phyloP scores from a whole-genome alignment of 306 rosid species.

The Glycine tomentella region DNA sequence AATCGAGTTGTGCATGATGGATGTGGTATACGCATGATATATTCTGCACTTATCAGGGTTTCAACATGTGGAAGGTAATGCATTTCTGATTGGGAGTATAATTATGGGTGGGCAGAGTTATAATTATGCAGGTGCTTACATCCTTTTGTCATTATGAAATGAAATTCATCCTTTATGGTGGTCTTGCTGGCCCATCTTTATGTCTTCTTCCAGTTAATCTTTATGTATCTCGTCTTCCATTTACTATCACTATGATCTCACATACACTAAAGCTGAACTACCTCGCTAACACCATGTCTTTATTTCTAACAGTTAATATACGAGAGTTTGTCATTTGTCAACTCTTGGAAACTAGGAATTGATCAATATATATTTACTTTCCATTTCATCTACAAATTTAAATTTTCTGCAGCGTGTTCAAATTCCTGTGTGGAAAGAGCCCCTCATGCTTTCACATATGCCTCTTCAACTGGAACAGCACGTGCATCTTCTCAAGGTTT shows the following conservation, averaged over 20 bases:
- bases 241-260: neutral
- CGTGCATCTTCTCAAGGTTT: constrained; percentile 85
- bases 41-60: no score
- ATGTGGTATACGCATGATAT: no score
- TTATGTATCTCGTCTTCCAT: neutral
- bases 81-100: no score
- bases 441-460: constrained; percentile 80
- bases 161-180: neutral
- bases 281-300: neutral
- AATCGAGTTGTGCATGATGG: no score
- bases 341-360: constrained; percentile 5
- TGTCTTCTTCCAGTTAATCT: neutral
- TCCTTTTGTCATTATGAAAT: no score
- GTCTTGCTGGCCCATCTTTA: neutral
- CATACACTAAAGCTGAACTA: neutral
- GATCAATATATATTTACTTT: constrained; percentile 22
- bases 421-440: constrained; percentile 84
- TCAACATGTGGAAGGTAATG: no score
- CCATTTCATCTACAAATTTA: constrained; percentile 12
- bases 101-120: no score
- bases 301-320: neutral
- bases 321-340: neutral
- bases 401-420: constrained; percentile 71
- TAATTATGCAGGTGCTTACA: no score
- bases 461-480: constrained; percentile 77